Percentiles rank a stretch among this genome's conserved stretches.
Conservation (phyloP, 805 yeast genomes). For the Ogataea neopini region DNA sequence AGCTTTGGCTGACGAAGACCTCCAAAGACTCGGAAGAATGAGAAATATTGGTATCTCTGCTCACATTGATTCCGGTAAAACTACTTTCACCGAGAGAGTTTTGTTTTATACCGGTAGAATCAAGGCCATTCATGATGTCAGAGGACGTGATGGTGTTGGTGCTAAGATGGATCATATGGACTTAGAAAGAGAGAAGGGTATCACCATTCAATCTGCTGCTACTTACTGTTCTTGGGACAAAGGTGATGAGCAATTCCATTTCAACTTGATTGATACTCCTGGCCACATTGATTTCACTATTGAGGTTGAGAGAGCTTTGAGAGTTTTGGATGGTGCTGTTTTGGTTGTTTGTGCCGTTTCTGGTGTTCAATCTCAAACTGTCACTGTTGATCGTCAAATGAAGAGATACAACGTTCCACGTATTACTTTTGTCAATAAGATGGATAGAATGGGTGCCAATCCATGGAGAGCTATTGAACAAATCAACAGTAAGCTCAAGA, state of each 20-base stretch:
- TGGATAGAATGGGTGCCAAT: slow-evolving; percentile 99
- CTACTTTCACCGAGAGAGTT: slow-evolving; percentile 97
- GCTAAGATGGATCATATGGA: slow-evolving; percentile 99
- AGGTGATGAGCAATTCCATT: slow-evolving; percentile 67
- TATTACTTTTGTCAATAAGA: slow-evolving; percentile 92
- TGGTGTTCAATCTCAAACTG: slow-evolving; percentile 98
- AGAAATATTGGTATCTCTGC: slow-evolving; percentile 98
- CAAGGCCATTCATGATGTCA: slow-evolving; percentile 93
- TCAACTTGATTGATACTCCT: slow-evolving; percentile 96
- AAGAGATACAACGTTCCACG: slow-evolving; percentile 97
- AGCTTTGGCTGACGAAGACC: slow-evolving; percentile 52
- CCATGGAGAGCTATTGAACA: slow-evolving; percentile 96
- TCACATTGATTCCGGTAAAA: slow-evolving; percentile 97
- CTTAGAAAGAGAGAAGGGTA: slow-evolving; percentile 96
- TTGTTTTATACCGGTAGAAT: slow-evolving; percentile 95
- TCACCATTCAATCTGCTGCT: slow-evolving; percentile 98
- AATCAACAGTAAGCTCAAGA: slow-evolving; percentile 80
- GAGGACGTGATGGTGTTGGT: slow-evolving; percentile 97
- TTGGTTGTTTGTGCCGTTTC: slow-evolving; percentile 97
- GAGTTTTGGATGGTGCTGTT: slow-evolving; percentile 98
- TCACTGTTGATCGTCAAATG: slow-evolving; percentile 99
- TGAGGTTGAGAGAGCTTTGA: slow-evolving; percentile 97
- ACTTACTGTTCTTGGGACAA: slow-evolving; percentile 97
- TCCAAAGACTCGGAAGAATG: slow-evolving; percentile 53
- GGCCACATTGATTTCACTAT: slow-evolving; percentile 99